phyloP scores from a whole-genome alignment of 2,329 filamentous ascomycete genomes.

The Calonectria ilicicola region DNA sequence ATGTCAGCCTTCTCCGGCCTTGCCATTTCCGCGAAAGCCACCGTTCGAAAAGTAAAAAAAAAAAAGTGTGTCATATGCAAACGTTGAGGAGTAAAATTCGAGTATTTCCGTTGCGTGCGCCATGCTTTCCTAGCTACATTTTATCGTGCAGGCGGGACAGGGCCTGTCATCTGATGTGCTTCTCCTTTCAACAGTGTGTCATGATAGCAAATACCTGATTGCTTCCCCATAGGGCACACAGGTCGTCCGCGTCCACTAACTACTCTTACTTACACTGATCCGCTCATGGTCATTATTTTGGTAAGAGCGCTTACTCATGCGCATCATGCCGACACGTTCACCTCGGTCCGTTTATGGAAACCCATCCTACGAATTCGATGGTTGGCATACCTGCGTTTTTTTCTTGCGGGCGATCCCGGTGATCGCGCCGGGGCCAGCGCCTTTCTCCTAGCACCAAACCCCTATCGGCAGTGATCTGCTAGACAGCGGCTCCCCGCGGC shows the following conservation, averaged over 20 bases:
- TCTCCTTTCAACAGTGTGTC: not conserved
- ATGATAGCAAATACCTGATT: not conserved
- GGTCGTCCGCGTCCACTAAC: not conserved
- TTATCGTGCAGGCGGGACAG: not conserved
- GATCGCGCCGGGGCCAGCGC: constrained; percentile 26
- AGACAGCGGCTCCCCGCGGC: constrained; percentile 29
- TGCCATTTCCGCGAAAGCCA: constrained; percentile 26
- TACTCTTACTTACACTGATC: not conserved
- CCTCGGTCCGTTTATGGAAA: constrained; percentile 26
- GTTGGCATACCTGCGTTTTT: constrained; percentile 34
- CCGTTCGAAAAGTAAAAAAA: constrained; percentile 29
- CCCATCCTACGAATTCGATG: constrained; percentile 23
- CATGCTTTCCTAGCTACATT: not conserved
- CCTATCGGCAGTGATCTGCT: constrained; percentile 40
- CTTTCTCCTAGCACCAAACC: constrained; percentile 13
- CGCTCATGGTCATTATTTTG: not conserved
- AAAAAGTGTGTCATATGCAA: constrained; percentile 10
- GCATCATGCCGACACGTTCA: constrained; percentile 3
- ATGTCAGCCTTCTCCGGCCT: constrained; percentile 18
- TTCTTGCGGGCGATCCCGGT: constrained; percentile 40
- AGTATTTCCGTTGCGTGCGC: not conserved
- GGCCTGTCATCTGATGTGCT: not conserved
- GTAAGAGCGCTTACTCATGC: not conserved
- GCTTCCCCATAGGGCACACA: not conserved
- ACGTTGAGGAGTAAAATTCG: not conserved